Evolutionary conservation across 2,329 filamentous ascomycete genomes (phyloP), one percentile per base, ranked within the genome.

Genomic region (Aaosphaeria pasadenensis): DNA sequence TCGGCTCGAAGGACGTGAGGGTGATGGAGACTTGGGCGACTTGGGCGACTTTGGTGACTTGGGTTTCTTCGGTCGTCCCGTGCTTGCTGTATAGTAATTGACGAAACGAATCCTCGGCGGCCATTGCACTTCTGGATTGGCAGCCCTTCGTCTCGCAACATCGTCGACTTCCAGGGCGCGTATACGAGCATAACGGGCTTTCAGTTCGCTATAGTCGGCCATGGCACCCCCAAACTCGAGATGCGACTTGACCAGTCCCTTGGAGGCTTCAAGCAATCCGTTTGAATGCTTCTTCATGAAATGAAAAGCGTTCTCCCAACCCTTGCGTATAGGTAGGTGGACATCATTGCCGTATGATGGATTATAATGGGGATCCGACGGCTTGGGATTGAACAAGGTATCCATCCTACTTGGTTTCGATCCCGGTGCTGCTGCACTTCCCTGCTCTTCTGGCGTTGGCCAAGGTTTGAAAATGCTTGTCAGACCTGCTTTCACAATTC

Each of bases 61-160:
- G 5, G 69, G 66, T 54, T 71, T 73, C 58, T 76, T 91, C 2
- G 79, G 78, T 49, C 83, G 78, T 4, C 91, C 91, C 7, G 87
- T 86, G 55, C 88, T 91, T n/a, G 88, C 81, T 1, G 91, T 95
- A 64, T 92, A 96, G 66, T 95, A 96, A 64, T 96, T 96, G 48
- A 89, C 78, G 60, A 96, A 96, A 11, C 90, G 80, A 7, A 94
- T 81, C 45, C 86, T 77, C 2, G 75, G 73, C 2, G 73, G 72
- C 54, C 52, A 61, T 42, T 44, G 58, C 44, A 56, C 54, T 24
- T 51, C 59, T n/a, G 55, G 65, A 57, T 61, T 62, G 35, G 50
- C 63, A 32, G 55, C 62, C 55, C 47, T 64, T 50, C 61, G 57
- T 47, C 45, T 68, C 39, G 56, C 63, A 39, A 76, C 73, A 11